Conservation (phyloP, 1,139 yeast species). For the Arxiozyma telluris region DNA sequence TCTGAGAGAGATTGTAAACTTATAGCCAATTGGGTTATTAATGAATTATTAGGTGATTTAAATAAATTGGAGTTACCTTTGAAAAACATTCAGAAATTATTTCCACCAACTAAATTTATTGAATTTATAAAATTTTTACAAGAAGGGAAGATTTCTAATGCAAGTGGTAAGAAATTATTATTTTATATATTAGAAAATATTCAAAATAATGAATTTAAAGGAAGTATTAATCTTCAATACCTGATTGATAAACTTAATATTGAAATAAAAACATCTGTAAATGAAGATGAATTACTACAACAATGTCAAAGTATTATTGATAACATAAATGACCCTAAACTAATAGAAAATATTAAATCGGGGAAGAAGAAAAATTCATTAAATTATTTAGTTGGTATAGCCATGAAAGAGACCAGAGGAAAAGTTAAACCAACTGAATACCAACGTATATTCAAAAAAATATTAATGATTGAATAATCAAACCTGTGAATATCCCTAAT, state of each 20-base stretch:
- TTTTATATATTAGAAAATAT: constrained; percentile 48
- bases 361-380: constrained; percentile 58
- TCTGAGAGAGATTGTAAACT: constrained; percentile 28
- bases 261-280: constrained; percentile 24
- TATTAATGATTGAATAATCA: constrained; percentile 14
- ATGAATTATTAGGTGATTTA: constrained; percentile 67
- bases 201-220: constrained; percentile 25
- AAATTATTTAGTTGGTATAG: constrained; percentile 73
- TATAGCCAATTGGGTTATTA: constrained; percentile 76
- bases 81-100: constrained; percentile 25
- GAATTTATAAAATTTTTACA: constrained; percentile 39
- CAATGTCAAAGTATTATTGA: constrained; percentile 47
- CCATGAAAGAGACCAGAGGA: constrained; percentile 73
- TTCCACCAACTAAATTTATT: constrained; percentile 36
- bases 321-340: constrained; percentile 39
- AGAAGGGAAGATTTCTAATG: constrained; percentile 37
- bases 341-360: constrained; percentile 45
- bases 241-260: constrained; percentile 53
- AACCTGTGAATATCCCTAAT: not conserved
- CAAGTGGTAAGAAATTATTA: constrained; percentile 60
- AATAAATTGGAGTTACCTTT: constrained; percentile 42
- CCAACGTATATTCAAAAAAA: constrained; percentile 36
- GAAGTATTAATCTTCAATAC: constrained; percentile 29
- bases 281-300: constrained; percentile 39
- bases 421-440: constrained; percentile 46